Base-by-base conservation (phyloP, 805 yeast genomes). In the Yamadazyma endophytica region DNA sequence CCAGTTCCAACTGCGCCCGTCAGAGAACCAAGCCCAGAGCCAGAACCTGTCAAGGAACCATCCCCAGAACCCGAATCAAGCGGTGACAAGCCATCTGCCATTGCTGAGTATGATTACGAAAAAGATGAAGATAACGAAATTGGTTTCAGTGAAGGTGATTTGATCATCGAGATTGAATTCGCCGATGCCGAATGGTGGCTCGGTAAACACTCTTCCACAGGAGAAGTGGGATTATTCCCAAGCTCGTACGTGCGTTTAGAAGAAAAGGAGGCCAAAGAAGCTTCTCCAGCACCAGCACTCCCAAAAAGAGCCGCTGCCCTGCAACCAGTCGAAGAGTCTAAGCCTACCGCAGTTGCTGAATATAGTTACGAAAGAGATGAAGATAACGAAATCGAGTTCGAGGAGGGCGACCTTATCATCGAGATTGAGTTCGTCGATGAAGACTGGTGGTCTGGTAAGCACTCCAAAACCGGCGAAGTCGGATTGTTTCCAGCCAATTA, bases 361-460 rank as follows among this genome's bases (percentile, higher is more conserved):
- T 84, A 71, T 54, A 84, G 79, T 46, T 89, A 90, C 54, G 95
- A 82, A 30, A 96, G 95, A 19, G 81, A 81, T 17, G 98, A 92
- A 60, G 95, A 82, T 42, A 92, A 89, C 51, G 98, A 92, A 61
- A 68, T 92, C 37, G 73, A 77, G 2, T 92, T 92, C 56, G 73
- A 66, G 15, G 96, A 86, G 52, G 94, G 90, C 32, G 97, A 87
- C 45, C 49, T 69, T 37, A 87, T 92, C 40, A 65, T 77, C 13
- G 83, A 87, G 37, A 82, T 92, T 40, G 95, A 88, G 46, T 83
- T 85, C 56, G 82, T 85, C 12, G 95, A 88, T 47, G 96, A 86
- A 27, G 96, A 86, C 54, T 92, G 98, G 98, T 92, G 97, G 97
- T 69, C 82, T 33, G 98, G 98, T 31, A 78, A 75, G 40, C 70